These are phyloP conservation scores for baker's yeast (Saccharomyces cerevisiae) DNA, from an alignment of 805 yeast genomes.

Conservation along the genomic window DNA sequence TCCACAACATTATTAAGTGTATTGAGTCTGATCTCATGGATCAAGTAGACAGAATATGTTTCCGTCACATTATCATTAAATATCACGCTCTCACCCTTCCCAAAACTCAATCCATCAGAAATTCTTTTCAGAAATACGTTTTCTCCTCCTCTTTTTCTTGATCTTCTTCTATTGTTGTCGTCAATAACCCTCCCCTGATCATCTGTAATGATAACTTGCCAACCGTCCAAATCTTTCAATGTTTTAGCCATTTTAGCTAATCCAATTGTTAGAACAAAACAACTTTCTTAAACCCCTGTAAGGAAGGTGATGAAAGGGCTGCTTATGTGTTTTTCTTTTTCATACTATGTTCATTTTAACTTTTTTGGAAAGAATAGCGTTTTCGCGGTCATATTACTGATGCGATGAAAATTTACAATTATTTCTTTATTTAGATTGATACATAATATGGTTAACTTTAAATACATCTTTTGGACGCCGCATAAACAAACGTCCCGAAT, in stretches of 20 bases:
- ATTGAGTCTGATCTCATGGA: constrained; percentile 46
- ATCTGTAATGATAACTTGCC: constrained; percentile 27
- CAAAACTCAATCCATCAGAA: constrained; percentile 40
- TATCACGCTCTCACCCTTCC: constrained; percentile 46
- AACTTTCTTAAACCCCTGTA: not conserved
- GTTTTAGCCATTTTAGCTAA: constrained; percentile 18
- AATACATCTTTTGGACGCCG: not conserved
- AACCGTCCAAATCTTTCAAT: constrained; percentile 21
- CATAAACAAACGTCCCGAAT: not conserved
- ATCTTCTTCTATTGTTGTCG: constrained; percentile 16
- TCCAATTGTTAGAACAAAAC: not conserved
- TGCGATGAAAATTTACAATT: not conserved
- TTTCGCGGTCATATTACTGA: not conserved
- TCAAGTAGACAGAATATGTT: constrained; percentile 37
- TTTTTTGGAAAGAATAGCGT: not conserved
- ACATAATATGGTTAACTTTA: not conserved
- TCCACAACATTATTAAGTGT: constrained; percentile 40
- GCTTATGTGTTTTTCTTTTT: not conserved
- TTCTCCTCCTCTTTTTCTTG: constrained; percentile 17
- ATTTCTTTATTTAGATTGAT: not conserved
- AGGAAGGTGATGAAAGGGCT: not conserved
- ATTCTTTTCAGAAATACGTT: constrained; percentile 32
- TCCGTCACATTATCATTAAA: constrained; percentile 30
- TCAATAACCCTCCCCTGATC: constrained; percentile 18
- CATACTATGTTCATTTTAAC: not conserved